A percentile compares a stretch with the other conserved stretches of the same genome.
These are phyloP conservation scores for Microsporum canis DNA, from an alignment of 2,329 filamentous ascomycete species.

Conservation along the genomic window DNA sequence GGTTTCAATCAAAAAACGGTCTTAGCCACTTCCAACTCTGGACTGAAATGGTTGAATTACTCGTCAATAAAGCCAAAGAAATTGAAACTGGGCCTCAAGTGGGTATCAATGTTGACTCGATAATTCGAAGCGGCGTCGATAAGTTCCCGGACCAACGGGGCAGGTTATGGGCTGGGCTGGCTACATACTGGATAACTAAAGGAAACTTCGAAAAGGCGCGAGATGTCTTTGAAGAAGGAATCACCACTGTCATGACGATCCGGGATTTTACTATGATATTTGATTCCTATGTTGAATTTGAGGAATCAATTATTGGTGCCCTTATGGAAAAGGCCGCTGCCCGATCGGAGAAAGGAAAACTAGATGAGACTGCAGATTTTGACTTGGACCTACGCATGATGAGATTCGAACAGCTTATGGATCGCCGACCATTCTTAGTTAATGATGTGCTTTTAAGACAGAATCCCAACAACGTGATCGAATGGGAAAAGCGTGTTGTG, in stretches of 20 bases:
- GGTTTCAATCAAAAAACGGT: slow-evolving; percentile 82
- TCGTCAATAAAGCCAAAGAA: slow-evolving; percentile 81
- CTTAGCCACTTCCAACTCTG: slow-evolving; percentile 95
- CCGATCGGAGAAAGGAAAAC: slow-evolving; percentile 64
- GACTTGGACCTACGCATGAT: slow-evolving; percentile 96
- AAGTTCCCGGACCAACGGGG: slow-evolving; percentile 89
- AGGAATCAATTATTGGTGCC: slow-evolving; percentile 85
- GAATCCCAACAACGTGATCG: slow-evolving; percentile 88
- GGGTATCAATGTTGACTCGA: slow-evolving; percentile 81
- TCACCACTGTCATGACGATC: slow-evolving; percentile 97
- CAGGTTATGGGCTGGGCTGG: slow-evolving; percentile 87
- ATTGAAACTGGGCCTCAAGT: slow-evolving; percentile 69
- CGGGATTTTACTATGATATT: slow-evolving; percentile 95
- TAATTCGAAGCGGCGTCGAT: slow-evolving; percentile 82
- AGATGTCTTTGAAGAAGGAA: slow-evolving; percentile 89
- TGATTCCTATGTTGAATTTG: slow-evolving; percentile 91
- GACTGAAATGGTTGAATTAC: slow-evolving; percentile 91
- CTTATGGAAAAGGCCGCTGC: slow-evolving; percentile 78
- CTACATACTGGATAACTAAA: slow-evolving; percentile 90
- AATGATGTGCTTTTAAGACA: slow-evolving; percentile 93
- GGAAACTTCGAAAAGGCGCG: slow-evolving; percentile 86
- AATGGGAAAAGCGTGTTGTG: slow-evolving; percentile 95
- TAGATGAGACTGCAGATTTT: slow-evolving; percentile 77
- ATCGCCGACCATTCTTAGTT: slow-evolving; percentile 84
- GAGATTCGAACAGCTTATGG: slow-evolving; percentile 96